Base-by-base conservation (phyloP, 2,329 filamentous ascomycete genomes). In the Penicillium sp. region DNA sequence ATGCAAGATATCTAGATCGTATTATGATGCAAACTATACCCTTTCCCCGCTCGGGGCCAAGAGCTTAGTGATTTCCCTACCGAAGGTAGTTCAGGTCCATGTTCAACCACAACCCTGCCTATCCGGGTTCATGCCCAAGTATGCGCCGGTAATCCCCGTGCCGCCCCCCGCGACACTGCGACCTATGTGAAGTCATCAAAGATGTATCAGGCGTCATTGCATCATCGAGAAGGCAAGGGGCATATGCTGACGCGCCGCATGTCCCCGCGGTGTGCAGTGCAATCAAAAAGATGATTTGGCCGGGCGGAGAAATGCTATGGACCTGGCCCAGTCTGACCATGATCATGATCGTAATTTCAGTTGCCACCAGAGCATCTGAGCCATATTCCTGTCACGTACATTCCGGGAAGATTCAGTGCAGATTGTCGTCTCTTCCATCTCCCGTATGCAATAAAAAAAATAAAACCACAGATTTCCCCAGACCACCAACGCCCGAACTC, bases 401-500 rank as follows among this genome's bases (percentile, higher is more conserved):
- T 15, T 7, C 33, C 24, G 12, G 18, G 7, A 18, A 15, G 21
- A 18, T 46, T 26, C 20, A 30, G 43, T 30, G 33, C 20, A 18
- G 12, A 36, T 12, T 23, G 23, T 20, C 24, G 10, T 32, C 24
- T 15, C 7, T 23, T 34, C 34, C 33, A 21, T 23, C 23, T 39
- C 34, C 18, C 40, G 27, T 51, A 51, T 54, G 52, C 49, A 55
- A 52, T 39, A 21, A 30, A 20, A 29, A 42, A 20, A 20, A 7
- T 20, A 42, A 29, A 42, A 30, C 7, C n/a, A 29, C 8, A 13
- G 18, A 40, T 26, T 33, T 21, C 21, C 43, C 45, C 37, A 55
- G 43, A 47, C 36, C 49, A 32, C 46, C 49, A 55, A 55, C 53
- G 53, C 53, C 53, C 21, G 12, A 47, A 34, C 46, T 20, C 27